A percentile compares a stretch with the other conserved stretches of the same genome.
Evolutionary conservation across 192 early-diverging fungal genomes (phyloP).

Genomic region (Gaertneriomyces sp.): DNA sequence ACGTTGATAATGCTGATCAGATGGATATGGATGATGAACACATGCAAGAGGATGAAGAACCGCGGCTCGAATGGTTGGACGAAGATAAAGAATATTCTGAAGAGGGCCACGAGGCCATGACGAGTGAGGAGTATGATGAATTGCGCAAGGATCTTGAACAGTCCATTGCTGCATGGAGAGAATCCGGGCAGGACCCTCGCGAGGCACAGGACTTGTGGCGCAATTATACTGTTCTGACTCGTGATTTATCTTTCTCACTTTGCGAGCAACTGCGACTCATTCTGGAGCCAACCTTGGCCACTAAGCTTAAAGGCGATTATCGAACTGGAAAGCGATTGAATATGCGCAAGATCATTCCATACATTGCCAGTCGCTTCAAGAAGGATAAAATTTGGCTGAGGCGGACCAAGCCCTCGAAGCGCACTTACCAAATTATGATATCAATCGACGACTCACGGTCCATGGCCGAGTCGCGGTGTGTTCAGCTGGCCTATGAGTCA

Average conservation of each 20-base stretch:
- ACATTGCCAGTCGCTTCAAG: constrained; percentile 97
- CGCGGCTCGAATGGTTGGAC: constrained; percentile 8
- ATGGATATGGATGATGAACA: constrained; percentile 59
- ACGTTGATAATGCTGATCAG: constrained; percentile 57
- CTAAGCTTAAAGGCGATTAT: constrained; percentile 96
- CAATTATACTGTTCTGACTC: constrained; percentile 82
- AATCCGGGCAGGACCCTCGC: constrained; percentile 53
- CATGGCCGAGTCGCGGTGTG: constrained; percentile 83
- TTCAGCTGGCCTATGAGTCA: constrained; percentile 93
- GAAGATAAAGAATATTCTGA: constrained; percentile 7
- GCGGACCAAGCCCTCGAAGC: constrained; percentile 92
- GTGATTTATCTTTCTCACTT: constrained; percentile 83
- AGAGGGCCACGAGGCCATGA: constrained; percentile 31
- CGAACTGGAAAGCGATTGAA: constrained; percentile 97
- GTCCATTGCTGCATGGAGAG: constrained; percentile 71
- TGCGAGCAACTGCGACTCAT: constrained; percentile 95
- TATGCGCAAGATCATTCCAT: constrained; percentile 99
- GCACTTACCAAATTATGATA: constrained; percentile 98
- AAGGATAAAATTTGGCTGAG: constrained; percentile 99
- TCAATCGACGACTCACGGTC: constrained; percentile 96
- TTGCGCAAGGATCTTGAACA: constrained; percentile 79
- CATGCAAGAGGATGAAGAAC: constrained; percentile 45
- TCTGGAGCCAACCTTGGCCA: constrained; percentile 93
- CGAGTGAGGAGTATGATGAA: constrained; percentile 51
- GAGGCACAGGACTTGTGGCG: constrained; percentile 75